Conservation (phyloP, 768 basidiomycete species). For the Mrakia blollopis region DNA sequence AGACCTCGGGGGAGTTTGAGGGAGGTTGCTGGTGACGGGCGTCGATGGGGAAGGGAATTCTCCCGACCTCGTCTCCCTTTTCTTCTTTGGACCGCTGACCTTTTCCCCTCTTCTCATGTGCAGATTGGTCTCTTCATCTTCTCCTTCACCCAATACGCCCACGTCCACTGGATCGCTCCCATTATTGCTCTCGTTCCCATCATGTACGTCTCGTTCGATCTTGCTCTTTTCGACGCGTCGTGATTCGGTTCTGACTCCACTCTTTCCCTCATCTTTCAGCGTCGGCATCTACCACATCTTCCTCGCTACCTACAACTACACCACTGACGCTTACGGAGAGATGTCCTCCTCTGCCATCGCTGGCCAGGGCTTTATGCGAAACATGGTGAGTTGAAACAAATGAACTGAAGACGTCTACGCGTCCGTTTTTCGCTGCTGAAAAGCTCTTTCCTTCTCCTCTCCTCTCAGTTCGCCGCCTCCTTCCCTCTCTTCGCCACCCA, state of each 20-base stretch:
- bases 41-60: too few relatives aligned
- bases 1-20: too few relatives aligned
- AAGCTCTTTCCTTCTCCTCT: not conserved
- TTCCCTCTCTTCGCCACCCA: slow-evolving; percentile 73
- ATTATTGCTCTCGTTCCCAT: slow-evolving; percentile 31
- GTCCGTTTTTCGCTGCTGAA: not conserved
- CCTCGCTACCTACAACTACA: slow-evolving; percentile 13
- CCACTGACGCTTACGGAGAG: slow-evolving; percentile 34
- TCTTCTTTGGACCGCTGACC: too few relatives aligned
- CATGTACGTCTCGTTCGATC: slow-evolving; percentile 34
- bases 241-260: too few relatives aligned
- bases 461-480: not conserved
- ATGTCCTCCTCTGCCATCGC: slow-evolving; percentile 36
- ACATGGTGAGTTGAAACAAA: slow-evolving; percentile 10
- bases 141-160: slow-evolving; percentile 62
- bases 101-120: too few relatives aligned
- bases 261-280: too few relatives aligned
- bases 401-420: not conserved
- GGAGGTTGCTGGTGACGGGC: too few relatives aligned
- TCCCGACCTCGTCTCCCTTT: too few relatives aligned
- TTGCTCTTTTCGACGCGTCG: too few relatives aligned
- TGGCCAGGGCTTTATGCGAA: slow-evolving; percentile 37
- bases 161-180: slow-evolving; percentile 54
- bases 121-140: slow-evolving; percentile 58
- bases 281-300: slow-evolving; percentile 61